Evolutionary conservation across 2,329 filamentous ascomycete genomes (phyloP), one percentile per base, ranked within the genome.

Genomic region (Diaporthe velutina): DNA sequence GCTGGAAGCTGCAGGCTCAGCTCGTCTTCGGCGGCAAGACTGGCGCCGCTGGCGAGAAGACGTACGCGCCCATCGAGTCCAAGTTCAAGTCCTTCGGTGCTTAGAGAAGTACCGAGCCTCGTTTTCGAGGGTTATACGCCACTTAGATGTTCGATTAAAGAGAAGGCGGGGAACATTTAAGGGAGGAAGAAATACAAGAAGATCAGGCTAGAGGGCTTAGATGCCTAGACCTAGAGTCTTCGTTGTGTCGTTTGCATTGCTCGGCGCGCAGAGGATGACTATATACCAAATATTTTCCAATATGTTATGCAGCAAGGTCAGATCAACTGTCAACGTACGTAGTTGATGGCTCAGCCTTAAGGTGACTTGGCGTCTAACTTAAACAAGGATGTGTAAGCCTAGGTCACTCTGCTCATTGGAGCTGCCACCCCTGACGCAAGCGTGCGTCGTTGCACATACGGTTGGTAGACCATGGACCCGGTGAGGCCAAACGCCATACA

Each of bases 1-100:
- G 89, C 79, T 98, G 95, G 95, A 90, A 90, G 81, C 89, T 98
- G 77, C 91, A 93, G 81, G 93, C 94, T 33, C 95, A 98, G 89
- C 87, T 98, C 78, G 95, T 98, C 80, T 97, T 98, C 84, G 95
- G 95, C 77, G 90, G 89, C 77, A 88, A 86, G 71, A 87, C 86
- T 28, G 90, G 83, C 66, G 86, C 88, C 77, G 83, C 92, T 9
- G 88, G 86, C 19, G 88, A 91, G 82, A 95, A 96, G 90, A 82
- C 85, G 22, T 92, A 91, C 83, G 84, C 88, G 81, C 89, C 92
- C 35, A 78, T 94, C 40, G 90, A 93, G 83, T 89, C 93, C 82
- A 88, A 91, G 79, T 87, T 94, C 81, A 93, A 92, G 90, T 85
- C 90, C 79, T 92, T 87, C 79, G 91, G 90, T 73, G 87, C 86